Percentiles rank a stretch among this genome's conserved stretches.
Evolutionary conservation across 768 basidiomycete species (phyloP).

Genomic region (Rhodosporidiobolus sp.): DNA sequence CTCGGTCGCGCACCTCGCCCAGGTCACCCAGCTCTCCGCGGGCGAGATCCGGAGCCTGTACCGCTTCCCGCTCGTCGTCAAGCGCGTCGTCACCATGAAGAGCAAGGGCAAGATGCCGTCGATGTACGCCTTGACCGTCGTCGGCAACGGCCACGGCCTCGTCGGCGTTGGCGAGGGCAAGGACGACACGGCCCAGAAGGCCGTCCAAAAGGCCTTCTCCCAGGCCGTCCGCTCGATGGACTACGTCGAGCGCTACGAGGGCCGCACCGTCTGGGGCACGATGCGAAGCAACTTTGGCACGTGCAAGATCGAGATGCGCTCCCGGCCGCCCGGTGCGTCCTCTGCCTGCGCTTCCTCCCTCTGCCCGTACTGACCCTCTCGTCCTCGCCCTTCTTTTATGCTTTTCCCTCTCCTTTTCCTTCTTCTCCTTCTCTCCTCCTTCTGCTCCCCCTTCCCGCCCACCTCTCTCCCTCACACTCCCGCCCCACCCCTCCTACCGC

Average conservation of each 20-base stretch:
- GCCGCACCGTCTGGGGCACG: conserved; percentile 91
- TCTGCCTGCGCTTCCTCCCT: not conserved
- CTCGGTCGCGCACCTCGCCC: conserved; percentile 30
- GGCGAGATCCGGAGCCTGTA: conserved; percentile 49
- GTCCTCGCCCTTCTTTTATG: not conserved
- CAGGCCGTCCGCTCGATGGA: conserved; percentile 85
- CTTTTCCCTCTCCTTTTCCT: not conserved
- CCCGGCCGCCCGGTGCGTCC: conserved; percentile 51
- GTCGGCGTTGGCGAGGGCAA: conserved; percentile 81
- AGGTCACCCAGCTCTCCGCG: conserved; percentile 46
- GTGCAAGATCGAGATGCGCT: conserved; percentile 71
- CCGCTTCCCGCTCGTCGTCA: conserved; percentile 49
- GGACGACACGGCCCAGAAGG: conserved; percentile 58
- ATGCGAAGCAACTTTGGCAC: conserved; percentile 79
- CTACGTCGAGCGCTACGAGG: conserved; percentile 87
- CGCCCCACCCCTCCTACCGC: not conserved
- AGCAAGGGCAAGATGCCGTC: conserved; percentile 84
- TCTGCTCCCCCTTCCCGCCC: not conserved
- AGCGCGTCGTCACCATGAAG: conserved; percentile 78
- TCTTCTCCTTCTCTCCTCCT: not conserved
- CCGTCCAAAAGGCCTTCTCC: conserved; percentile 60
- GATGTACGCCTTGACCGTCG: conserved; percentile 62
- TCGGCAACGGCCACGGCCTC: conserved; percentile 77
- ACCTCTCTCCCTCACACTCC: not conserved
- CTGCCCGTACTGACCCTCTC: not conserved